Base-by-base conservation (phyloP, 176 grass and related monocot species). In the Hordeum marinum region DNA sequence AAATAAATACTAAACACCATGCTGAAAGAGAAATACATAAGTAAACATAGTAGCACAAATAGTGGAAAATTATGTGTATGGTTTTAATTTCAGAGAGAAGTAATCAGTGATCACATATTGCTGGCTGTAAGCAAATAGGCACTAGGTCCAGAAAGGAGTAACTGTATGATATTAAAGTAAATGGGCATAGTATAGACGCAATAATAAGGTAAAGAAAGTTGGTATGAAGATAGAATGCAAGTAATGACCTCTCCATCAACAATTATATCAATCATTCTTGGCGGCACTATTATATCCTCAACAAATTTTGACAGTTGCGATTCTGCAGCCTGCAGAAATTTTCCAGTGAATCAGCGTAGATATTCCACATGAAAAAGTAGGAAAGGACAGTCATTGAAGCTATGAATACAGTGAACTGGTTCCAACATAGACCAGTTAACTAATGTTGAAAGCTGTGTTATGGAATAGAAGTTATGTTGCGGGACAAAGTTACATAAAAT, bases 241-340 rank as follows among this genome's bases (percentile, higher is more conserved):
- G 72, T 78, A 35, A 69, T 70, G 34, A 98, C 96, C 96, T 95
- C 96, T 82, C 93, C 96, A 84, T 98, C 96, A 84, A 98, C 86
- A 92, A 98, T 87, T 84, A 91, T 95, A 82, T 94, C 93, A 71
- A 98, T 90, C 96, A 98, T 98, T 87, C 91, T 94, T 67, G 96
- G 93, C 77, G 96, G 86, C 27, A 98, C 81, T 83, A 95, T 91
- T 79, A 98, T 95, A 84, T 98, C 96, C 92, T 98, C 96, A 32
- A 98, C 96, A 90, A 98, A 98, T 89, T 94, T 95, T 32, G 93
- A 92, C 67, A 98, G 63, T 75, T 98, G 89, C 55, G 91, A 90
- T 72, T 98, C 96, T 66, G 91, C 86, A 55, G 89, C 93, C 96
- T 98, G 89, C 68, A n/a, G 20, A 87, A 88, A 75, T 83, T 68